Conservation (phyloP, 768 basidiomycete genomes). For the Mycena rebaudengoi region DNA sequence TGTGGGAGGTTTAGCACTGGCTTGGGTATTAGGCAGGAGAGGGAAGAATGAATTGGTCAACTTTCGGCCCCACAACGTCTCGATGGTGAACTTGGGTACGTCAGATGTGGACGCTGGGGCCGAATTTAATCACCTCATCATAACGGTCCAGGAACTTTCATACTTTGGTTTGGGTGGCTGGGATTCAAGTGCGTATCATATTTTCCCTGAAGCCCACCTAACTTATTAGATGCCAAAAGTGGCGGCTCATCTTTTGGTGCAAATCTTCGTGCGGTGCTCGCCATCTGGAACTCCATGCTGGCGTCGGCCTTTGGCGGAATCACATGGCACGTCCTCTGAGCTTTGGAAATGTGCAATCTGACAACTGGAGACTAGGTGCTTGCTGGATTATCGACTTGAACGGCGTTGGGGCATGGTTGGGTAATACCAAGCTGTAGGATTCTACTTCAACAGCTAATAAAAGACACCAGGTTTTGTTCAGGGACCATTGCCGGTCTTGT, state of each 20-base stretch:
- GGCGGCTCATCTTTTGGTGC: conserved; percentile 90
- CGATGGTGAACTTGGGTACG: conserved; percentile 83
- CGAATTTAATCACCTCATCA: too few relatives aligned
- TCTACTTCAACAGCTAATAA: neutral
- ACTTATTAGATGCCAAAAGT: too few relatives aligned
- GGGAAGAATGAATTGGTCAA: conserved; percentile 75
- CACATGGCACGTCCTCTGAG: too few relatives aligned
- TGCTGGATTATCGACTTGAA: conserved; percentile 82
- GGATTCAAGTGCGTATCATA: too few relatives aligned
- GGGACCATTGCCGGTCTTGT: conserved; percentile 91
- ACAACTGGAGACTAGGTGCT: too few relatives aligned
- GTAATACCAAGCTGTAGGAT: neutral
- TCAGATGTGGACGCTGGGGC: conserved; percentile 50
- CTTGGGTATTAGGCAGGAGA: conserved; percentile 87
- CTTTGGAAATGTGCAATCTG: too few relatives aligned
- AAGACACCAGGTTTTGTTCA: conserved; percentile 71
- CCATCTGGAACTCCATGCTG: conserved; percentile 90
- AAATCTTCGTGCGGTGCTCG: conserved; percentile 86
- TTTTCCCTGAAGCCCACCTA: too few relatives aligned
- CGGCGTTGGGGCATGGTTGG: conserved; percentile 87
- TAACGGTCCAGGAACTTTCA: conserved; percentile 8
- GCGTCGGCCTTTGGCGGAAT: conserved; percentile 84
- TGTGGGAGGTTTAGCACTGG: conserved; percentile 84
- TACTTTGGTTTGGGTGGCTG: conserved; percentile 55
- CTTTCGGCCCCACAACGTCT: conserved; percentile 90